These are phyloP conservation scores for Lipomyces kockii DNA, from an alignment of 805 yeast species.

Conservation along the genomic window DNA sequence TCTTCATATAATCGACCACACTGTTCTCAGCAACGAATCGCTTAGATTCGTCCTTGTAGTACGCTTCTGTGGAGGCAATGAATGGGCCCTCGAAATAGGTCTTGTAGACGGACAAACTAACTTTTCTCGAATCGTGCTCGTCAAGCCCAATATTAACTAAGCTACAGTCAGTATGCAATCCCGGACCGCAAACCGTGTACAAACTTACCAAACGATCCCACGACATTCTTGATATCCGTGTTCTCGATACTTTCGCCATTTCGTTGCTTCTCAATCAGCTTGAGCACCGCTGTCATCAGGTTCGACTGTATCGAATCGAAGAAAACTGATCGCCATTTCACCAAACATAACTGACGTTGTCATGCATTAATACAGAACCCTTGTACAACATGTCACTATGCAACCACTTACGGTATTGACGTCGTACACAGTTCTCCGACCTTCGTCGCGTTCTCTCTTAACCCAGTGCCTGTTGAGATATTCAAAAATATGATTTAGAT, in stretches of 20 bases:
- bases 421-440: slow-evolving; percentile 85
- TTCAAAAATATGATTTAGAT: slow-evolving; percentile 89
- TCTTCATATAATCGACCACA: slow-evolving; percentile 87
- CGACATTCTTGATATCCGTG: slow-evolving; percentile 68
- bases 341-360: slow-evolving; percentile 58
- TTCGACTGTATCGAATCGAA: slow-evolving; percentile 66
- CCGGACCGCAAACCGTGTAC: background rate
- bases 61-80: slow-evolving; percentile 59
- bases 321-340: slow-evolving; percentile 86
- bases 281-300: slow-evolving; percentile 73
- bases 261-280: slow-evolving; percentile 76
- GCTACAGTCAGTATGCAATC: background rate
- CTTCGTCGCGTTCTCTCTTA: slow-evolving; percentile 91
- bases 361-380: background rate
- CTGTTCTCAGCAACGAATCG: slow-evolving; percentile 71
- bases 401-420: slow-evolving; percentile 63
- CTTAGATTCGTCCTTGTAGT: slow-evolving; percentile 69
- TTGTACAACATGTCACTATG: background rate
- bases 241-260: slow-evolving; percentile 75
- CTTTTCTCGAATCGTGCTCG: slow-evolving; percentile 82
- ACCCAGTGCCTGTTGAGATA: slow-evolving; percentile 98
- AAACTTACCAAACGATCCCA: slow-evolving; percentile 65
- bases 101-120: slow-evolving; percentile 79
- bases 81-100: slow-evolving; percentile 78
- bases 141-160: slow-evolving; percentile 85